Evolutionary conservation across 2,329 filamentous ascomycete species (phyloP), one percentile per base, ranked within the genome.

Genomic region (Sarocladium strictum): DNA sequence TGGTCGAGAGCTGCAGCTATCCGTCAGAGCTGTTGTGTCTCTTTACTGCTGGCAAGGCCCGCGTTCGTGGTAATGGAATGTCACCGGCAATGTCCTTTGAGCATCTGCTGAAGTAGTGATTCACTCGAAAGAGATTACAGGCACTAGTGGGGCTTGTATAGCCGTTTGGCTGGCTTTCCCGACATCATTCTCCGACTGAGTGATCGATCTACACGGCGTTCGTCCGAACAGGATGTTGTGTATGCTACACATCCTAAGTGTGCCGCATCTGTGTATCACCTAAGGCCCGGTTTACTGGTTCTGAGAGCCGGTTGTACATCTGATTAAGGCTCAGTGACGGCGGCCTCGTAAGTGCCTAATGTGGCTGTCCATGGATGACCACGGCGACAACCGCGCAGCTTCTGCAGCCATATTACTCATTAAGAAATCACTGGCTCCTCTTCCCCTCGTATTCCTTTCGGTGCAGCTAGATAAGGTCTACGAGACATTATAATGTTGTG

Each of bases 221-320:
- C 17, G n/a, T 47, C 43, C 23, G 43, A 47, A 29, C 21, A 4
- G 24, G 40, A 21, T 47, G 43, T 12, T 29, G 43, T 47, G 24
- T 23, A 47, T 15, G 43, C 24, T 27, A 29, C 24, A 47, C 24
- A 12, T 11, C n/a, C 15, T 26, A 12, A 11, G 21, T 47, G 43
- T 47, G 43, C 43, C 43, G 27, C 43, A 47, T 47, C 43, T 47
- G 9, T 47, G 43, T 47, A 47, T 27, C 7, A 47, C 43, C 43
- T 24, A 47, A 24, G 43, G 23, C 11, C 43, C 43, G 14, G 43
- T 23, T 47, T 47, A 24, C 19, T 24, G 43, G 43, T 47, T 26
- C 43, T 23, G 5, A 27, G 23, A 27, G 43, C 21, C 24, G 17
- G 40, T 4, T 10, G 21, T 24, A 23, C 21, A 43, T 15, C 40